Evolutionary conservation across 1,284 basidiomycete genomes (phyloP).

Genomic region (Puccinia sorghi): DNA sequence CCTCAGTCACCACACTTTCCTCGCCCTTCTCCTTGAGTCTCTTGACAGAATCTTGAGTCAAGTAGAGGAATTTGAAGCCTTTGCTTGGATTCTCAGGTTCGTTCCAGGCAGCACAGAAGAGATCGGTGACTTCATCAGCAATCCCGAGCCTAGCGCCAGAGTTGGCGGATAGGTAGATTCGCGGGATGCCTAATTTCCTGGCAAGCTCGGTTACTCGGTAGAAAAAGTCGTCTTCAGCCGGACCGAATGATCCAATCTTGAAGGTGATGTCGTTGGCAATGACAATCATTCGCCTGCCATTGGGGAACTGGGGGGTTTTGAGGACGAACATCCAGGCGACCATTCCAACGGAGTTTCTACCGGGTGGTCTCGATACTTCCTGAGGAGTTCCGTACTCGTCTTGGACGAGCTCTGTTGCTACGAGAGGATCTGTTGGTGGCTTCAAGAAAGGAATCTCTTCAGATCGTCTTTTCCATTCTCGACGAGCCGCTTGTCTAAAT

Average conservation of each 20-base stretch:
- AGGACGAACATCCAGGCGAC: constrained; percentile 95
- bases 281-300: constrained; percentile 82
- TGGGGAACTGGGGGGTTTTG: constrained; percentile 87
- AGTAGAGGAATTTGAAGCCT: constrained; percentile 94
- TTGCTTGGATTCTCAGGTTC: constrained; percentile 80
- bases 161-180: constrained; percentile 97
- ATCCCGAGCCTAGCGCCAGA: constrained; percentile 95
- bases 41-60: constrained; percentile 66
- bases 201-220: constrained; percentile 92
- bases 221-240: constrained; percentile 93
- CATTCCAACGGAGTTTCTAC: constrained; percentile 96
- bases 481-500: constrained; percentile 93
- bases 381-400: constrained; percentile 88
- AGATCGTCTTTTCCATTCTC: constrained; percentile 76
- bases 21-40: constrained; percentile 63
- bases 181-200: constrained; percentile 79
- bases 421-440: constrained; percentile 74
- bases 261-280: constrained; percentile 99
- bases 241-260: constrained; percentile 98
- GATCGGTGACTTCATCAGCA: constrained; percentile 83
- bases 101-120: constrained; percentile 92
- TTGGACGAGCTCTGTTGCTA: constrained; percentile 84
- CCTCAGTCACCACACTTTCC: constrained; percentile 75
- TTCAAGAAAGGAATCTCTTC: constrained; percentile 65
- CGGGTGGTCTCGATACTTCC: constrained; percentile 86